These are phyloP conservation scores for Phialemonium atrogriseum DNA, from an alignment of 2,329 filamentous ascomycete genomes.

Conservation along the genomic window DNA sequence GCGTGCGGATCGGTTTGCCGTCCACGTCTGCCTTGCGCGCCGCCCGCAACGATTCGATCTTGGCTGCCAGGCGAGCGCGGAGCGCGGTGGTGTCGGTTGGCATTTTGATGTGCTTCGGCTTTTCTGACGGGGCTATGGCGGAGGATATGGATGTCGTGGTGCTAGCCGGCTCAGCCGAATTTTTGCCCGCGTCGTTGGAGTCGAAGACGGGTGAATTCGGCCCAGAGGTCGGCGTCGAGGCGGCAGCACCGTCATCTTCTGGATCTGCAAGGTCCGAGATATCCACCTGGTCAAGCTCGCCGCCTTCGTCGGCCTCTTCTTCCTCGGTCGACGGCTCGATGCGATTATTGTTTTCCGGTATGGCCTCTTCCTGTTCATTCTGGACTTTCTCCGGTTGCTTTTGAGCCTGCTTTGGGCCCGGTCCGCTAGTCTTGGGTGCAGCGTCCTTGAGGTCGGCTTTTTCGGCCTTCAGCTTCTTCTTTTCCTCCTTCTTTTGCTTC, in stretches of 20 bases:
- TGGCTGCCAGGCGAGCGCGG: slow-evolving; percentile 69
- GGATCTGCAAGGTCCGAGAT: slow-evolving; percentile 38
- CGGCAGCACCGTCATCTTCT: slow-evolving; percentile 28
- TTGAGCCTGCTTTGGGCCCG: background rate
- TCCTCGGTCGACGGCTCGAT: slow-evolving; percentile 15
- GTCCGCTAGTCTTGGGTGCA: background rate
- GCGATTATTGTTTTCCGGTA: slow-evolving; percentile 5
- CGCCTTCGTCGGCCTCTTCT: slow-evolving; percentile 19
- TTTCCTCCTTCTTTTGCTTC: slow-evolving; percentile 16
- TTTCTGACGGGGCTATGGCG: slow-evolving; percentile 49
- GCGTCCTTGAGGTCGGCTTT: slow-evolving; percentile 42
- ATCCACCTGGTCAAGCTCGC: slow-evolving; percentile 35
- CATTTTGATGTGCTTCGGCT: slow-evolving; percentile 57
- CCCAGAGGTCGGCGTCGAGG: slow-evolving; percentile 34
- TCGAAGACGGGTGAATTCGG: slow-evolving; percentile 57
- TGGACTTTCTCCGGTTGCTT: slow-evolving; percentile 33
- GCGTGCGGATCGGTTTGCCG: slow-evolving; percentile 72
- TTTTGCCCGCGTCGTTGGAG: slow-evolving; percentile 30
- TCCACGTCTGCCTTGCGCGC: slow-evolving; percentile 83
- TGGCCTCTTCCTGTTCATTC: slow-evolving; percentile 7
- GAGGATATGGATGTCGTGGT: slow-evolving; percentile 63
- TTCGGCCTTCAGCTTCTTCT: slow-evolving; percentile 13
- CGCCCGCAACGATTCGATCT: slow-evolving; percentile 76
- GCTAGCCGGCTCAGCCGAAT: slow-evolving; percentile 40
- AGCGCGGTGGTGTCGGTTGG: slow-evolving; percentile 67